phyloP scores from a whole-genome alignment of 225 moss, liverwort and hornwort genomes.

The Asterella californica region DNA sequence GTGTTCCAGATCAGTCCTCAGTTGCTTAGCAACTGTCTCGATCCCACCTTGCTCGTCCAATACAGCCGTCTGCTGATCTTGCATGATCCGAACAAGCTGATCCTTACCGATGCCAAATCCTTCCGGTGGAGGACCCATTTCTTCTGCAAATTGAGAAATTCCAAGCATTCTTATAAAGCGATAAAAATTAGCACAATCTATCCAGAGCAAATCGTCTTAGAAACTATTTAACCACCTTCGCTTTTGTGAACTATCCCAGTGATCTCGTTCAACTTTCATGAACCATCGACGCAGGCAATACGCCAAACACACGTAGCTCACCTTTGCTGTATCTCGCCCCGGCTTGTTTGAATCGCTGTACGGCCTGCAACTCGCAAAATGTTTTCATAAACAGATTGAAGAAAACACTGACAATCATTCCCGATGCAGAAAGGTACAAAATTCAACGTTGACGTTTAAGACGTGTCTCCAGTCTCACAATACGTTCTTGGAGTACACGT shows the following conservation, averaged over 20 bases:
- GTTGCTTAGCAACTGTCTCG: constrained; percentile 45
- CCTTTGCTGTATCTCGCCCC: constrained; percentile 48
- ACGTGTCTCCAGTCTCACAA: neutral
- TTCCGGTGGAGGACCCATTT: constrained; percentile 49
- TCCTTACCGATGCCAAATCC: constrained; percentile 62
- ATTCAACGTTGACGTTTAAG: neutral
- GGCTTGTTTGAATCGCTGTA: constrained; percentile 72
- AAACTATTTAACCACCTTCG: no score
- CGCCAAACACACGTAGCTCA: neutral
- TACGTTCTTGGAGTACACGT: neutral
- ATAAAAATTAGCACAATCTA: neutral
- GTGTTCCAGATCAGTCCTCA: constrained; percentile 56
- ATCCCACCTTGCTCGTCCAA: constrained; percentile 64
- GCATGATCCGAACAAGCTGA: constrained; percentile 53
- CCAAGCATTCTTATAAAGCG: neutral
- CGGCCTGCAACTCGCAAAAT: constrained; percentile 48
- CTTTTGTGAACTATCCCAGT: no score
- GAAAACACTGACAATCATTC: neutral
- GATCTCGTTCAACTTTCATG: no score
- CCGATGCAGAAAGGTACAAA: neutral
- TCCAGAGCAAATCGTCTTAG: no score
- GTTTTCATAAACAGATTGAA: neutral
- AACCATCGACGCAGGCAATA: no score
- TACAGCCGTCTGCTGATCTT: constrained; percentile 46
- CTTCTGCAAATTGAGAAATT: constrained; percentile 7